Evolutionary conservation across 306 rosid species (phyloP), one percentile per base, ranked within the genome.

Genomic region (Trifolium fragiferum): DNA sequence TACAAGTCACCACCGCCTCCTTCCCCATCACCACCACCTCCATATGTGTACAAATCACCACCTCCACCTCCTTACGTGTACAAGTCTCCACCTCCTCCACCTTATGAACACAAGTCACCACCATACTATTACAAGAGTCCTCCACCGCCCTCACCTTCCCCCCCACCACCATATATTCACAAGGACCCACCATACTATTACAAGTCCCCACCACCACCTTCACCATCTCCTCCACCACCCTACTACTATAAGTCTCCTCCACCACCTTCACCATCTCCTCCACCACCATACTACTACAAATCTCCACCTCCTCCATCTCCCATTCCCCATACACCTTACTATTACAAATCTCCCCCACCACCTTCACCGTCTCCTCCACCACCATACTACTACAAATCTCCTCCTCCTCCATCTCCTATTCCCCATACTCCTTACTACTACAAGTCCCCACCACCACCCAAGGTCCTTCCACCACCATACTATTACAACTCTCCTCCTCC

Each of bases 401-500:
- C 87, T 20, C 87, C 87, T 46, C 89, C 89, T 27, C 89, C 89
- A 43, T 84, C 89, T 0, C 72, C 57, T 7, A 13, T 14, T 11
- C 72, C 72, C 14, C 72, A 18, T 3, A 38, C 74, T 6, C 74
- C 74, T n/a, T 69, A 69, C 63, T 69, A 70, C 64, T 70, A 70
- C 49, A 70, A 70, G 4, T 70, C 75, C 5, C 75, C 75, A 19
- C 75, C 75, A 30, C 75, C 75, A 18, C 63, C 74, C 1, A 66
- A 32, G 61, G 21, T 47, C 12, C 21, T 66, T 37, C 68, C 83
- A 1, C 83, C 89, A 10, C 62, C 86, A 9, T 69, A 66, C 68
- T 80, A 83, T 43, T 86, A 86, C 16, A 27, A 70, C 0, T 83
- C 87, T 38, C 87, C 87, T 59, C 89, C 89, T 27, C 89, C 89